Percentiles rank a stretch among this genome's conserved stretches.
phyloP scores from a whole-genome alignment of 257 asterid genomes.

The Scutellaria galericulata region DNA sequence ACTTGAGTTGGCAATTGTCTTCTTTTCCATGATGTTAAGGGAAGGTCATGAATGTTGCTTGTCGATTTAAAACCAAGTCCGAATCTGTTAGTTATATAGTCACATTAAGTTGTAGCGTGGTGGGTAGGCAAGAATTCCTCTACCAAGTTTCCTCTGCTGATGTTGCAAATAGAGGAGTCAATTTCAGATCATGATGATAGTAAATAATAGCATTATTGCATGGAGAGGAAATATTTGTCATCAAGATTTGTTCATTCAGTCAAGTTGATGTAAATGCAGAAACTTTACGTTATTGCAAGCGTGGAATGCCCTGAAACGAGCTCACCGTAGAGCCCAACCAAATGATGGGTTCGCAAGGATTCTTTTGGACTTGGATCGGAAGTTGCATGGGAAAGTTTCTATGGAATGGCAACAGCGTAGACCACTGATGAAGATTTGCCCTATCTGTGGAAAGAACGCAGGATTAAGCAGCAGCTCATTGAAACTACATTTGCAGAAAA shows the following conservation, averaged over 20 bases:
- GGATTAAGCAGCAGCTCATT: constrained; percentile 97
- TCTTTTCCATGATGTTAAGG: no score
- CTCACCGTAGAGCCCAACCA: constrained; percentile 96
- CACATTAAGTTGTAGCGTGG: no score
- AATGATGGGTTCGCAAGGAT: constrained; percentile 93
- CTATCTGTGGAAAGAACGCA: constrained; percentile 93
- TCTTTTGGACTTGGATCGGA: constrained; percentile 74
- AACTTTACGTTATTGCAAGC: constrained; percentile 74
- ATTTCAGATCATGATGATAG: not conserved
- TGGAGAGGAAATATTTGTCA: not conserved
- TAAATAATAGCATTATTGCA: constrained; percentile 18
- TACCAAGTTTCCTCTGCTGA: no score
- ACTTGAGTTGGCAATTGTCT: no score
- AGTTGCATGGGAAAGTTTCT: constrained; percentile 78
- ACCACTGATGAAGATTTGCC: constrained; percentile 92
- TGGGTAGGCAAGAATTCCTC: no score
- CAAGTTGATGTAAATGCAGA: constrained; percentile 53
- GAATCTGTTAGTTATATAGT: no score
- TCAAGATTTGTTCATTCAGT: not conserved
- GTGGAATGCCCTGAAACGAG: constrained; percentile 82
- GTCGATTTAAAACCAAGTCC: no score
- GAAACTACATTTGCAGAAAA: constrained; percentile 94
- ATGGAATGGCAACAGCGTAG: constrained; percentile 98
- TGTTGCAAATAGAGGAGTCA: no score
- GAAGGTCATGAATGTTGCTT: no score